These are phyloP conservation scores for Hypomyces rosellus DNA, from an alignment of 2,329 filamentous ascomycete species.

Conservation along the genomic window DNA sequence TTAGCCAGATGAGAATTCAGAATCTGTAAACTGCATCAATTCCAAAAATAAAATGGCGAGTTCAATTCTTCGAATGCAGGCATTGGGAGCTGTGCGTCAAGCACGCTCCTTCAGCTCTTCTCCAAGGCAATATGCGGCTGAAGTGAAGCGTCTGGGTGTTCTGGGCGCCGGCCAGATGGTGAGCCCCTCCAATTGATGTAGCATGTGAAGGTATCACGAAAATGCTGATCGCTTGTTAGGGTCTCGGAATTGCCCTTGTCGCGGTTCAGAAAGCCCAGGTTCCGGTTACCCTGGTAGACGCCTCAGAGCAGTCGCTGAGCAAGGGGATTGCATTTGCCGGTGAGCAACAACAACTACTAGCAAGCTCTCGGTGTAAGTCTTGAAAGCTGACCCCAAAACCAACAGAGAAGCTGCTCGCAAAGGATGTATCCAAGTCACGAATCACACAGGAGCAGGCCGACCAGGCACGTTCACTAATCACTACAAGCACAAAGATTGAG, in stretches of 20 bases:
- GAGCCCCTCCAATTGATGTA: conserved; percentile 22
- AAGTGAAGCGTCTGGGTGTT: conserved; percentile 84
- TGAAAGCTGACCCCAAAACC: no score
- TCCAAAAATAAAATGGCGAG: conserved; percentile 29
- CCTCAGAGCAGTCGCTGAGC: conserved; percentile 73
- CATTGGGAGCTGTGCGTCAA: conserved; percentile 31
- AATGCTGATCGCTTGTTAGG: conserved; percentile 46
- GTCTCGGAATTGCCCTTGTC: conserved; percentile 90
- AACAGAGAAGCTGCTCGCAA: conserved; percentile 82
- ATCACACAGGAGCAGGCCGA: conserved; percentile 78
- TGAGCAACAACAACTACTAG: conserved; percentile 31
- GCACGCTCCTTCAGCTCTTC: conserved; percentile 64
- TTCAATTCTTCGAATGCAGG: conserved; percentile 32
- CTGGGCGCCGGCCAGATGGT: conserved; percentile 97
- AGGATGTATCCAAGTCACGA: conserved; percentile 83
- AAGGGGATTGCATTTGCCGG: conserved; percentile 88
- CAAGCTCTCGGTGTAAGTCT: neutral
- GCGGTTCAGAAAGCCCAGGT: conserved; percentile 79
- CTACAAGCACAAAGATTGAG: conserved; percentile 65
- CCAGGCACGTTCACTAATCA: conserved; percentile 62
- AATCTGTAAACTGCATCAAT: neutral
- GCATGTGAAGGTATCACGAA: conserved; percentile 6
- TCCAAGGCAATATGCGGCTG: conserved; percentile 52
- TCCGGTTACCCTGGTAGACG: conserved; percentile 81
- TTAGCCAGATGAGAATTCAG: no score